Evolutionary conservation across 257 asterid species (phyloP).

Genomic region (Penstemon eatonii): DNA sequence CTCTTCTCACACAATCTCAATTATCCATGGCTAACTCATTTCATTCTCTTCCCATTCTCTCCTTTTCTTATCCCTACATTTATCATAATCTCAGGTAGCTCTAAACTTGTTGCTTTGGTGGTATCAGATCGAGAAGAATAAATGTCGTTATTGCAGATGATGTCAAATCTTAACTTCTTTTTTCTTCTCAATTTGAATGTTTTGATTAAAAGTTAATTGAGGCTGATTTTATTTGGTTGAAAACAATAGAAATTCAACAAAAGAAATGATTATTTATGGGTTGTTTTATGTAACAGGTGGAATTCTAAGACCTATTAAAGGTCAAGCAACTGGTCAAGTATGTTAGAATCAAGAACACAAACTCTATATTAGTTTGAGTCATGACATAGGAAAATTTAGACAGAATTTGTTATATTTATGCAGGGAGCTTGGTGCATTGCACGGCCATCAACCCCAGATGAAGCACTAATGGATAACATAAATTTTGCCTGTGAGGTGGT

Average conservation of each 20-base stretch:
- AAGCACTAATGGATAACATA: constrained; percentile 30
- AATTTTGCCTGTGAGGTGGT: constrained; percentile 35
- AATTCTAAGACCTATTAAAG: constrained; percentile 17
- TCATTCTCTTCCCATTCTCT: constrained; percentile 6
- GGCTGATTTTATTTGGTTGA: too few relatives aligned
- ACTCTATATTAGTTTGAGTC: neutral
- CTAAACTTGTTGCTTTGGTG: too few relatives aligned
- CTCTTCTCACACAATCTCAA: neutral
- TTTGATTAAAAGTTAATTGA: too few relatives aligned
- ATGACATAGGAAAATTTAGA: neutral
- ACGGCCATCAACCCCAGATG: constrained; percentile 32
- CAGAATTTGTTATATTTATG: neutral
- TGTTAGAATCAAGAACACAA: neutral
- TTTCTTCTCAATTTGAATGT: too few relatives aligned
- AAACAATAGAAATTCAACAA: too few relatives aligned
- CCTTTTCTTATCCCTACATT: constrained; percentile 6
- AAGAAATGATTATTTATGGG: too few relatives aligned
- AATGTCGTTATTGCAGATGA: too few relatives aligned
- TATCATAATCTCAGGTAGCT: constrained; percentile 18
- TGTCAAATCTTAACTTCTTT: too few relatives aligned
- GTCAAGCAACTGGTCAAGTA: constrained; percentile 35
- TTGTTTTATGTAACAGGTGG: constrained; percentile 20
- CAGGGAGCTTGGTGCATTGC: constrained; percentile 44
- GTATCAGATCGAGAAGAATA: too few relatives aligned
- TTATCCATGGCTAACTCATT: constrained; percentile 21